Evolutionary conservation across 2,329 filamentous ascomycete species (phyloP).

Genomic region (Colletotrichum sp.): DNA sequence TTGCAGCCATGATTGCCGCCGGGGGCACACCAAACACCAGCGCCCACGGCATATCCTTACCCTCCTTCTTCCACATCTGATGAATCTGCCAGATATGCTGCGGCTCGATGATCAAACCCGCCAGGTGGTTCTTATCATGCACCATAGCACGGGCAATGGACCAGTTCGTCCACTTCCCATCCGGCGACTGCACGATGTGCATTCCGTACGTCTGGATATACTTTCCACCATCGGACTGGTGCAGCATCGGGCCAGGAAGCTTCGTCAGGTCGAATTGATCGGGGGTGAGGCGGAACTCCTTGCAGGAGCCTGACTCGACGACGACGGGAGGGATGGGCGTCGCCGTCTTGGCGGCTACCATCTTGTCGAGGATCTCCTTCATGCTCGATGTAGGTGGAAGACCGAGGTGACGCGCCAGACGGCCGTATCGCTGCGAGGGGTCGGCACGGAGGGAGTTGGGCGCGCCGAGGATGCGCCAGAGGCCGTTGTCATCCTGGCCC

Average conservation of each 20-base stretch:
- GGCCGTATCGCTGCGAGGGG: slow-evolving; percentile 38
- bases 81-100: slow-evolving; percentile 53
- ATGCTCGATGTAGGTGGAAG: slow-evolving; percentile 40
- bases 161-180: slow-evolving; percentile 53
- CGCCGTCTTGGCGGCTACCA: slow-evolving; percentile 37
- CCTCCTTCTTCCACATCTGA: slow-evolving; percentile 49
- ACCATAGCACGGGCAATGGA: slow-evolving; percentile 52
- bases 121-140: slow-evolving; percentile 43
- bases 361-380: slow-evolving; percentile 45
- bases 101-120: slow-evolving; percentile 44
- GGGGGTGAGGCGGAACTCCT: slow-evolving; percentile 41
- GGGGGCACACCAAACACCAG: slow-evolving; percentile 54
- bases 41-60: slow-evolving; percentile 51
- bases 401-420: slow-evolving; percentile 45
- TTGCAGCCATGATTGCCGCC: slow-evolving; percentile 50
- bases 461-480: slow-evolving; percentile 53
- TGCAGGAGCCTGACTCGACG: slow-evolving; percentile 43
- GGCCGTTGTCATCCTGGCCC: slow-evolving; percentile 43
- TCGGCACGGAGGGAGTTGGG: slow-evolving; percentile 41
- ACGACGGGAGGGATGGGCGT: slow-evolving; percentile 35
- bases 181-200: slow-evolving; percentile 49
- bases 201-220: slow-evolving; percentile 58
- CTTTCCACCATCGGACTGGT: slow-evolving; percentile 51
- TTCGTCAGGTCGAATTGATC: slow-evolving; percentile 46
- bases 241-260: slow-evolving; percentile 46